Conservation (phyloP, 768 basidiomycete genomes). For the Leccinum olivaceopallidum region DNA sequence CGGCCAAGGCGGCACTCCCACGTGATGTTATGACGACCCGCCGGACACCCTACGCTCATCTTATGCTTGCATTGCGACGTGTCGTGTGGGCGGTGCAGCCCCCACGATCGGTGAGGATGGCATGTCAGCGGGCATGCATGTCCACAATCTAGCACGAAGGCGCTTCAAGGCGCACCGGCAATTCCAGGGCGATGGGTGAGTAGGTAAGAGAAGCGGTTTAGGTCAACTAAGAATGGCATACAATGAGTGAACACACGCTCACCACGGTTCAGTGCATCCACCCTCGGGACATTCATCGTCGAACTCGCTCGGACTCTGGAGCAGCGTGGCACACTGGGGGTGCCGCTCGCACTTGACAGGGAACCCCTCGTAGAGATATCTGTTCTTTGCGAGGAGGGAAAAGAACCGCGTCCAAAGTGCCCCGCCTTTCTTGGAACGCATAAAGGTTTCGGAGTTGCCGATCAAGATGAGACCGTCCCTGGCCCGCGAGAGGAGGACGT, state of each 20-base stretch:
- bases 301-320: constrained; percentile 48
- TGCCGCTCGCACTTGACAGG: constrained; percentile 60
- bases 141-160: constrained; percentile 14
- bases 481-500: constrained; percentile 69
- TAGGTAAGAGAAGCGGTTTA: too few relatives aligned
- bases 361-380: constrained; percentile 34
- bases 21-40: constrained; percentile 41
- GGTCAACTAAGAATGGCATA: too few relatives aligned
- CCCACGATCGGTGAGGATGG: constrained; percentile 51
- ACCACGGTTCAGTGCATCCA: constrained; percentile 63
- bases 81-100: constrained; percentile 11
- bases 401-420: constrained; percentile 14
- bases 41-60: constrained; percentile 38
- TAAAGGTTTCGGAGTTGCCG: constrained; percentile 45
- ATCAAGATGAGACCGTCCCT: constrained; percentile 64
- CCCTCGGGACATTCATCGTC: constrained; percentile 57
- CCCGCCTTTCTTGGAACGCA: constrained; percentile 10
- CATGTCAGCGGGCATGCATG: constrained; percentile 63
- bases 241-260: constrained; percentile 7
- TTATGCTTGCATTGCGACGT: constrained; percentile 42
- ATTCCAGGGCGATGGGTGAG: too few relatives aligned
- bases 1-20: constrained; percentile 44
- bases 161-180: background rate
- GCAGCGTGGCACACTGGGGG: constrained; percentile 36
- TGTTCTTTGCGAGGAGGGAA: constrained; percentile 1